A percentile compares a stretch with the other conserved stretches of the same genome.
These are phyloP conservation scores for Pseudocohnilembus persalinus DNA, from an alignment of 169 alveolate genomes.

Conservation along the genomic window DNA sequence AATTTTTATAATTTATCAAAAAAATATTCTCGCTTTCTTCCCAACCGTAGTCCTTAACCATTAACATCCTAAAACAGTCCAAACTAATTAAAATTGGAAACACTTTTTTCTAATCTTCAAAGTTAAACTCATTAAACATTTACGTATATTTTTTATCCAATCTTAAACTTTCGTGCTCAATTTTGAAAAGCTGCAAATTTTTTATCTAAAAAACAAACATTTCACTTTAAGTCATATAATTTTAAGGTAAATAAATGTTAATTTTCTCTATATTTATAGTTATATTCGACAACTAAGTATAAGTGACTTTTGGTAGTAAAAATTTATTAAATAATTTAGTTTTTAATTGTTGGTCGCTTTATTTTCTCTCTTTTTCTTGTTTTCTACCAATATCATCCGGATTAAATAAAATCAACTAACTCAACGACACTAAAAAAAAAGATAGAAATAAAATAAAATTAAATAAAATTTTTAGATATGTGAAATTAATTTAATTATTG, in stretches of 20 bases:
- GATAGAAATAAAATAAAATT: too few relatives aligned
- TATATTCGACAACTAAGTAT: conserved; percentile 17
- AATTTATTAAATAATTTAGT: conserved; percentile 22
- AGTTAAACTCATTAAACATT: conserved; percentile 15
- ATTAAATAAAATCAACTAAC: background rate
- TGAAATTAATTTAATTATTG: too few relatives aligned
- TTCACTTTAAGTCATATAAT: conserved; percentile 11
- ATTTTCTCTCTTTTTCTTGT: background rate
- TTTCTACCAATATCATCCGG: conserved; percentile 13
- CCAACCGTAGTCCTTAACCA: conserved; percentile 31
- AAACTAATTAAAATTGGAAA: conserved; percentile 20
- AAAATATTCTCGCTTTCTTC: conserved; percentile 34
- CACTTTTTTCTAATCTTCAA: conserved; percentile 14
- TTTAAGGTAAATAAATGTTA: conserved; percentile 20
- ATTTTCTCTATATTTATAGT: conserved; percentile 11
- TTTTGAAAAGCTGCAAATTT: conserved; percentile 29
- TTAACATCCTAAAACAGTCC: conserved; percentile 29
- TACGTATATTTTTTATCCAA: conserved; percentile 1
- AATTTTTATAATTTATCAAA: conserved; percentile 28
- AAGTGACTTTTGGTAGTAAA: conserved; percentile 8
- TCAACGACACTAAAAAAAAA: background rate
- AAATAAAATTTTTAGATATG: background rate
- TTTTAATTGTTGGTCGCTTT: background rate
- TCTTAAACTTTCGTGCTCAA: conserved; percentile 26
- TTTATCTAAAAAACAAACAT: conserved; percentile 23